Evolutionary conservation across 345 rosid species (phyloP), one percentile per base, ranked within the genome.

Genomic region (Eucalyptus marginata): DNA sequence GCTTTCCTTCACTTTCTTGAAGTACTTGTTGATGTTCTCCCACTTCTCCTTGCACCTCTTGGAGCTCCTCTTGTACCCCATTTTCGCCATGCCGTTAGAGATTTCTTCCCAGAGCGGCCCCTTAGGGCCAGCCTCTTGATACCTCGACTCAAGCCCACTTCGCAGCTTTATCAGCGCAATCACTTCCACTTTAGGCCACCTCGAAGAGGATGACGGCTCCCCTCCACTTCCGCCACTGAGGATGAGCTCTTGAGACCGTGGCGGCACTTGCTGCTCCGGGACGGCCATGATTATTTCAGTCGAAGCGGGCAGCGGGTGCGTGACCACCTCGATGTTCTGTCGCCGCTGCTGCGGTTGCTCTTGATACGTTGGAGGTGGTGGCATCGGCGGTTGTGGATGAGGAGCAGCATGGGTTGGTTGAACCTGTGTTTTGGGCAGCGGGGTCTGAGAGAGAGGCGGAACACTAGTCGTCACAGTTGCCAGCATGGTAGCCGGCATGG

Each of bases 1-100:
- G 91, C 95, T 93, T 83, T 93, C 95, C 88, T 93, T 93, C 87
- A 93, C 95, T 89, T 93, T 93, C 93, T 93, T 93, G 94, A 93
- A 93, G 90, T 93, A 93, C 89, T 93, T 93, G 90, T 93, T 93
- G 86, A 93, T 93, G 88, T 93, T 93, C 91, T 93, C 95, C 95
- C 95, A 93, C 86, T 93, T 93, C 88, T 93, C 95, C 56, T 93
- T 93, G 90, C 95, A 93, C 80, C 95, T 89, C 86, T 93, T 93
- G 24, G 95, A 51, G 87, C 80, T 93, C 40, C 95, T 87, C 51
- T 91, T 90, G 91, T 93, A 93, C 1, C 95, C 95, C 76, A 93
- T 59, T 62, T 88, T 89, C 62, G 81, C 88, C 94, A 93, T 93
- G 14, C 92, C 91, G 3, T 91, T 90, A 10, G 95, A 93, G 43